Evolutionary conservation across 1,139 yeast species (phyloP).

Genomic region (Nakaseomyces sp.): DNA sequence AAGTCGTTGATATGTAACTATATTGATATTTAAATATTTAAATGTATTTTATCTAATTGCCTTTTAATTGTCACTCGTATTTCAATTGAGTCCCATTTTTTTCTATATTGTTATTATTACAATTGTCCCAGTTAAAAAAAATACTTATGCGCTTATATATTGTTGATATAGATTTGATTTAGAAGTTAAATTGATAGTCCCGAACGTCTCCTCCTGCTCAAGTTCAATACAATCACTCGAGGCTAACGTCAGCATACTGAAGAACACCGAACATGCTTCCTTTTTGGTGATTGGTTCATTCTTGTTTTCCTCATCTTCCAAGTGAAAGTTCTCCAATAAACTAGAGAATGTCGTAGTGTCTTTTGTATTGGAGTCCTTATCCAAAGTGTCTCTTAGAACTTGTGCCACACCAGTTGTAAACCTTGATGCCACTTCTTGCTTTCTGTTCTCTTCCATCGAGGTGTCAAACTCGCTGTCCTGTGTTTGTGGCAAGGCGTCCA

Average conservation of each 20-base stretch:
- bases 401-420: constrained; percentile 5
- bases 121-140: not conserved
- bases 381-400: constrained; percentile 23
- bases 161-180: constrained; percentile 43
- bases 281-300: constrained; percentile 35
- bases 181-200: constrained; percentile 47
- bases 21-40: too few species aligned
- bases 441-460: constrained; percentile 1
- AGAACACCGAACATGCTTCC: constrained; percentile 69
- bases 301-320: constrained; percentile 28
- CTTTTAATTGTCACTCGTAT: too few species aligned
- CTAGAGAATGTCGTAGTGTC: constrained; percentile 33
- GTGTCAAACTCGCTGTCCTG: constrained; percentile 1
- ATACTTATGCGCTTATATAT: constrained; percentile 29
- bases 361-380: constrained; percentile 18
- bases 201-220: constrained; percentile 53
- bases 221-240: constrained; percentile 63
- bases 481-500: not conserved
- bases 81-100: too few species aligned
- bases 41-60: too few species aligned
- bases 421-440: constrained; percentile 3
- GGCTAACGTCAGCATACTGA: constrained; percentile 75
- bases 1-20: too few species aligned
- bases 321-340: constrained; percentile 31
- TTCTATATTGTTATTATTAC: too few species aligned